A percentile compares a stretch with the other conserved stretches of the same genome.
These are phyloP conservation scores for Solanum peruvianum DNA, from an alignment of 257 asterid species.

Conservation along the genomic window DNA sequence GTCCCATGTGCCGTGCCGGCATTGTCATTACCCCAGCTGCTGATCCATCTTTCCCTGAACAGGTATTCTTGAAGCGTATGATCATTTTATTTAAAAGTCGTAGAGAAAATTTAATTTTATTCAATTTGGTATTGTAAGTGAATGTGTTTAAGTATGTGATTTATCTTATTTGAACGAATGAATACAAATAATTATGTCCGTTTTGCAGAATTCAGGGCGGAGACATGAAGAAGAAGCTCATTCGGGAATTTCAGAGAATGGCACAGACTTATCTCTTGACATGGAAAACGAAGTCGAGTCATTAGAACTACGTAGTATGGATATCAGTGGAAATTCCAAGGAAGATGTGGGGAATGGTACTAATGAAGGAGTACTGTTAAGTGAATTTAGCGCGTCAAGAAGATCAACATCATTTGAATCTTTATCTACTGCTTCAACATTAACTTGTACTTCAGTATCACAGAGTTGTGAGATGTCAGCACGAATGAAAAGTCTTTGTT, in stretches of 20 bases:
- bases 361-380: background rate
- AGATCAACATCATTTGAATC: constrained; percentile 22
- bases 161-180: background rate
- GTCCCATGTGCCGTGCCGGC: constrained; percentile 77
- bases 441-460: background rate
- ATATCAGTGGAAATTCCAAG: background rate
- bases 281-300: constrained; percentile 9
- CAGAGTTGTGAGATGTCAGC: background rate
- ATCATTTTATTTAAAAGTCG: background rate
- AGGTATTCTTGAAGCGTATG: background rate
- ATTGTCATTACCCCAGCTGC: constrained; percentile 9
- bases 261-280: constrained; percentile 1
- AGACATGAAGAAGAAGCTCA: background rate
- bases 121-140: background rate
- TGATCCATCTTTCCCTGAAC: background rate
- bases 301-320: background rate
- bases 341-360: background rate
- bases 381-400: constrained; percentile 26
- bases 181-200: background rate
- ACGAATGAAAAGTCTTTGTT: background rate
- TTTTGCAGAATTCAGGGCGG: background rate
- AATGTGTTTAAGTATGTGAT: background rate
- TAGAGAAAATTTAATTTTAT: background rate
- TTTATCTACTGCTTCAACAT: background rate
- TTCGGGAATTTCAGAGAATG: constrained; percentile 1